Base-by-base conservation (phyloP, 768 basidiomycete genomes). In the Rubroboletus satanas region DNA sequence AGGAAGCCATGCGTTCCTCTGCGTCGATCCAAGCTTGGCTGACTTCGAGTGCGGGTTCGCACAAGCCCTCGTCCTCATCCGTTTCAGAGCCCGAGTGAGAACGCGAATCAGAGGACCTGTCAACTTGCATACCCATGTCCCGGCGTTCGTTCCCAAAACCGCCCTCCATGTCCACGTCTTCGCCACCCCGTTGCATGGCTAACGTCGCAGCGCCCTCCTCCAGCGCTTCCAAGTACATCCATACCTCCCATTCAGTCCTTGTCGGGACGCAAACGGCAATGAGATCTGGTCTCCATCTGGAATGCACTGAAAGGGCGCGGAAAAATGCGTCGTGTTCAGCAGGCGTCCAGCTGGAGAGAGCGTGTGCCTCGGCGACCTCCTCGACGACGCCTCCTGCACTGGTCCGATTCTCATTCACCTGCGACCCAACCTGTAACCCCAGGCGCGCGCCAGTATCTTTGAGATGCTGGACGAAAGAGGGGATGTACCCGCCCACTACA, bases 241-340 rank as follows among this genome's bases (percentile, higher is more conserved):
- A 82, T 18, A 93, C 85, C 55, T 93, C 88, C 47, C 79, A 70
- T 9, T 80, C 74, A 14, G 75, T 81, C 71, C 87, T 90, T 21
- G 85, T 83, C 55, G 75, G 75, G n/a, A 93, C 73, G 46, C 79
- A 79, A 6, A 73, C 75, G 0, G 89, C 83, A 47, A 94, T 86
- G 45, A 93, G 77, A 68, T 93, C 92, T 0, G 90, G 87, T 21
- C 89, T 73, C 41, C 87, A 76, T 26, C 87, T 79, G 18, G 90
- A 93, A 69, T 88, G 73, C 2, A 83, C 67, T 28, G 78, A 70
- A 21, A 93, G 68, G 0, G 80, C 85, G 66, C 82, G 85, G 67
- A 92, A 93, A 71, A 93, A 90, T 0, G 65, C 59, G 28, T 83
- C 75, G 57, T 88, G 86, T 63, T 94, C 92, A n/a, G 71, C 59